phyloP scores from a whole-genome alignment of 148 eudicot genomes.

The Camellia granthamiana region DNA sequence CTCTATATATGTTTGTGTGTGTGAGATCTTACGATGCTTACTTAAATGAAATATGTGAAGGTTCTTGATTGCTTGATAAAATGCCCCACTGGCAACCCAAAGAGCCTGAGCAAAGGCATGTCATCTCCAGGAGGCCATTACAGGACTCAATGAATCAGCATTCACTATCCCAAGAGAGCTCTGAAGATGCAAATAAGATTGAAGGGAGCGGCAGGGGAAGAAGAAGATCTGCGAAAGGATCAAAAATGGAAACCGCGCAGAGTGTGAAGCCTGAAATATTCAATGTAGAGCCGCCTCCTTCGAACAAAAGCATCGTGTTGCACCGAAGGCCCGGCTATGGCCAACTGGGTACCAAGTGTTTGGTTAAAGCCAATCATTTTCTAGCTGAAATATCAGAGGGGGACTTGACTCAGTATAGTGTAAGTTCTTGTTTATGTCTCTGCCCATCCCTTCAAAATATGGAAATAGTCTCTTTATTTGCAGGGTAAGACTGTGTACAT shows the following conservation, averaged over 20 bases:
- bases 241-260: constrained; percentile 26
- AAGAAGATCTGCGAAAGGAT: constrained; percentile 43
- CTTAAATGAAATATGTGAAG: constrained; percentile 8
- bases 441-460: neutral
- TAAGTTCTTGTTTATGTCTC: constrained; percentile 26
- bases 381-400: constrained; percentile 49
- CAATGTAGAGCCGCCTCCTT: constrained; percentile 29
- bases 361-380: constrained; percentile 70
- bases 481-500: too few species aligned
- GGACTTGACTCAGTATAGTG: constrained; percentile 59
- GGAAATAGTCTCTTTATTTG: too few species aligned
- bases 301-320: constrained; percentile 41
- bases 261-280: constrained; percentile 25
- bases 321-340: constrained; percentile 61
- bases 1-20: neutral
- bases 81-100: constrained; percentile 56
- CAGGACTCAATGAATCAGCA: constrained; percentile 33
- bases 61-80: constrained; percentile 6
- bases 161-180: constrained; percentile 26
- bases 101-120: constrained; percentile 52
- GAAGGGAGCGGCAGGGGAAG: constrained; percentile 46
- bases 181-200: constrained; percentile 38
- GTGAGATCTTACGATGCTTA: neutral
- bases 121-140: constrained; percentile 56
- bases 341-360: constrained; percentile 55